Evolutionary conservation across 2,329 filamentous ascomycete species (phyloP), one percentile per base, ranked within the genome.

Genomic region (Claviceps spartinae): DNA sequence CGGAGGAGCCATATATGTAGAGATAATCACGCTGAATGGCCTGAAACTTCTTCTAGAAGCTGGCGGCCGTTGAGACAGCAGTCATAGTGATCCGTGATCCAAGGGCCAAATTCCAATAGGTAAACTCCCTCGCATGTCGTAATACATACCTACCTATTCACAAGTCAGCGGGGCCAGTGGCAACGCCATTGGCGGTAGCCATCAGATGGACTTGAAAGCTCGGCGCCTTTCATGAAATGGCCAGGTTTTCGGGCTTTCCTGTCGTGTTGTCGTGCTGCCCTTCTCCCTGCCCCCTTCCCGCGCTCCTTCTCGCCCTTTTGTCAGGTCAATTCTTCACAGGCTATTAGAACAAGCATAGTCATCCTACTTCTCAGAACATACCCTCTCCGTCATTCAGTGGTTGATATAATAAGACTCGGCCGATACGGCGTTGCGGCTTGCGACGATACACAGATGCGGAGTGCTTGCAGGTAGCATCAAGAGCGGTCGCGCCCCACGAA

Each of bases 21-120:
- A 54, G 26, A 18, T 16, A 20, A 37, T n/a, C 18, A 58, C 54
- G 56, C 53, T 58, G 22, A 22, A 55, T 59, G 60, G 56, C 58
- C 59, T 58, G 58, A 57, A 58, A 48, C 48, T 59, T 30, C 62
- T 66, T 65, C 63, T 64, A 65, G 63, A 66, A 65, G 41, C 9
- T 36, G 56, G 51, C 55, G 55, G 54, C 48, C 55, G 60, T 61
- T 55, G 53, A 58, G 56, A 57, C 57, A 54, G 47, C 24, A 9
- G 46, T 54, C 37, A 26, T 46, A 7, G 22, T 22, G 22, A 22
- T 44, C 18, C 22, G 22, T 22, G 22, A 22, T 44, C 18, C 22
- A 18, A 16, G 34, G 37, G 41, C 41, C 20, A 22, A 16, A 22
- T 22, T 22, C 22, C 22, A 22, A 22, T 30, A 41, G 16, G 26